Base-by-base conservation (phyloP, 495 filamentous ascomycete species). In the Penicillium longicatenatum region DNA sequence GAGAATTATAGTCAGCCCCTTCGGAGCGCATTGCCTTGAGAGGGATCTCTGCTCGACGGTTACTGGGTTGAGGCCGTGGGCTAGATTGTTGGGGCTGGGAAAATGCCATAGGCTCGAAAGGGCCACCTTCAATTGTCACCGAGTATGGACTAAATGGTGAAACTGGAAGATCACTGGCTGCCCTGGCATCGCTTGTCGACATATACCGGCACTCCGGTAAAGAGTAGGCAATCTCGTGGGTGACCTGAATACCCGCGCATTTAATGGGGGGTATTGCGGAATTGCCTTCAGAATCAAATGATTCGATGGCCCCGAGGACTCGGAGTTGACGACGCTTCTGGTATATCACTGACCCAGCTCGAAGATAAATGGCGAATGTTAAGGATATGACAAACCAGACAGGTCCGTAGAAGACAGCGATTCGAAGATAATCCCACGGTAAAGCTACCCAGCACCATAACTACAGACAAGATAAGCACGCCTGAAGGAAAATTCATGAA, bases 371-470 rank as follows among this genome's bases (percentile, higher is more conserved):
- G 31, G 76, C 72, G 42, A 90, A 79, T 11, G 91, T 93, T 33
- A 86, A 55, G 14, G 81, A 52, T 53, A 94, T 88, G 20, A 89
- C 75, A 29, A 91, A 89, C 91, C 92, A 95, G 26, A 93, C 85
- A 8, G 91, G 91, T 0, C 82, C 91, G 67, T 96, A 96, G 68
- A 96, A 93, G 29, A 83, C 79, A 11, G 85, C 85, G 45, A 95
- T 84, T 30, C 91, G 85, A 52, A 91, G 81, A 31, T 87, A 79
- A 56, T 91, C 87, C 85, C 87, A 93, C 17, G 81, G 65, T 2
- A 65, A 58, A 53, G 79, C 78, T 22, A 95, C 73, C 92, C 92
- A 96, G 67, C 92, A 96, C 92, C 92, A 96, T 22, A 95, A 61
- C 75, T 86, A 52, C 10, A 42, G 17, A 12, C 19, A 44, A 39